Base-by-base conservation (phyloP, 1,284 basidiomycete genomes). In the Austroboletus niveus region DNA sequence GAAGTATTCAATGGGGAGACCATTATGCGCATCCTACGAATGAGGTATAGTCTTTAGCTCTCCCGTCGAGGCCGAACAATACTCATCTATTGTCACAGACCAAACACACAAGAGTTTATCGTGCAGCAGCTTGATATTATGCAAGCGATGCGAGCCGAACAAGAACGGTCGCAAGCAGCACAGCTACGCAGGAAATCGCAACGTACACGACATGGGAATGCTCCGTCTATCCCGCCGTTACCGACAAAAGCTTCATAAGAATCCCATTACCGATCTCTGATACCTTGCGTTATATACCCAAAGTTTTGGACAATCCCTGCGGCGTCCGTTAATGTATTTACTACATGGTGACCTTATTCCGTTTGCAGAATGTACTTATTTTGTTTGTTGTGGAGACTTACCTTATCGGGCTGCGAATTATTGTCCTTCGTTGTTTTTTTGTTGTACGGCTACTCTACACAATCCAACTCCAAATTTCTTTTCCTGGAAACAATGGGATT, bases 11-110 rank as follows among this genome's bases (percentile, higher is more conserved):
- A 76, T 20, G 90, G 89, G 42, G 92, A 98, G 72, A 92, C 89
- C 46, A 95, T 97, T 54, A 84, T 98, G 78, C 79, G 92, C 50
- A 95, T 98, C 60, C 75, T 98, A 45, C 81, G 94, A 32, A 96
- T 98, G 93, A 80, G 93, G 93, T 92, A 62, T 45, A 83, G 72
- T 12, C 46, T 38, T 31, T 35, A 48, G 24, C 30, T 0, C 20
- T 17, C 8, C 42, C n/a, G 46, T 17, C 52, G 4, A 32, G 14
- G 20, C 35, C 20, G 44, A 39, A 27, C 20, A 11, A 44, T 29
- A 41, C 49, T 58, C 30, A 55, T 38, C 27, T 20, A 6, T 46
- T 15, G n/a, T 17, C 24, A 40, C 52, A 43, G 92, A 61, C 77
- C 85, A 15, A 84, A 85, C 30, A 94, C 93, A 8, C 82, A 84